Percentiles rank a stretch among this genome's conserved stretches.
Evolutionary conservation across 108 stramenopile species (phyloP).

Genomic region (Skeletonema costatum): DNA sequence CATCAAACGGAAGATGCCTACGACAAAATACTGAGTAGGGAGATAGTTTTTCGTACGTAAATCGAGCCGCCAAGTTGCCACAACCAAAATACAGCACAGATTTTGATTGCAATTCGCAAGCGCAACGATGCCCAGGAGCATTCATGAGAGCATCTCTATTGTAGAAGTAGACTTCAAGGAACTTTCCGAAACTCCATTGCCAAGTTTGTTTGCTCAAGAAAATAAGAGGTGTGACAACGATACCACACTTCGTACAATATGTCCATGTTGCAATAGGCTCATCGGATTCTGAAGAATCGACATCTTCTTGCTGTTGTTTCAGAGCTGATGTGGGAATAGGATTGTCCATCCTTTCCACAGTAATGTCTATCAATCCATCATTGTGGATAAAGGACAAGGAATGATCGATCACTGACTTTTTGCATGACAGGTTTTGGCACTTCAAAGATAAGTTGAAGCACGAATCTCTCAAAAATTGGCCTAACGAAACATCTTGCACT

Average conservation of each 20-base stretch:
- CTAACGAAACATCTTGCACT: slow-evolving; percentile 89
- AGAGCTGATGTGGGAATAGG: slow-evolving; percentile 58
- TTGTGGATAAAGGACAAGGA: slow-evolving; percentile 93
- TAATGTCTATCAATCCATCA: slow-evolving; percentile 90
- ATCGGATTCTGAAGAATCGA: slow-evolving; percentile 50
- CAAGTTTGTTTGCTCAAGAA: slow-evolving; percentile 92
- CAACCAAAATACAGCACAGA: slow-evolving; percentile 90
- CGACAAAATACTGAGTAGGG: slow-evolving; percentile 90
- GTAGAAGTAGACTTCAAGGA: slow-evolving; percentile 94
- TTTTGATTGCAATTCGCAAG: slow-evolving; percentile 77
- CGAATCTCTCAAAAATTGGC: slow-evolving; percentile 91
- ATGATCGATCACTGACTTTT: slow-evolving; percentile 92
- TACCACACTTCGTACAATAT: slow-evolving; percentile 84
- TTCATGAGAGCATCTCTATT: slow-evolving; percentile 85
- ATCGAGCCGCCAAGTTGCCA: slow-evolving; percentile 86
- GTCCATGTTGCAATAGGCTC: slow-evolving; percentile 92
- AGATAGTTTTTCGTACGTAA: slow-evolving; percentile 82
- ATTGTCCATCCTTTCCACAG: slow-evolving; percentile 84
- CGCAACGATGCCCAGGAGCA: slow-evolving; percentile 69
- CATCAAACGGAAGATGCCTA: slow-evolving; percentile 81
- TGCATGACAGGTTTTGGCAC: slow-evolving; percentile 92
- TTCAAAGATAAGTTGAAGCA: slow-evolving; percentile 94
- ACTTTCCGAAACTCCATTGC: slow-evolving; percentile 97
- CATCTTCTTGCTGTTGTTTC: slow-evolving; percentile 22
- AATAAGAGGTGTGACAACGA: slow-evolving; percentile 85